phyloP scores from a whole-genome alignment of 1,139 yeast species.

The Wickerhamomyces sp. region DNA sequence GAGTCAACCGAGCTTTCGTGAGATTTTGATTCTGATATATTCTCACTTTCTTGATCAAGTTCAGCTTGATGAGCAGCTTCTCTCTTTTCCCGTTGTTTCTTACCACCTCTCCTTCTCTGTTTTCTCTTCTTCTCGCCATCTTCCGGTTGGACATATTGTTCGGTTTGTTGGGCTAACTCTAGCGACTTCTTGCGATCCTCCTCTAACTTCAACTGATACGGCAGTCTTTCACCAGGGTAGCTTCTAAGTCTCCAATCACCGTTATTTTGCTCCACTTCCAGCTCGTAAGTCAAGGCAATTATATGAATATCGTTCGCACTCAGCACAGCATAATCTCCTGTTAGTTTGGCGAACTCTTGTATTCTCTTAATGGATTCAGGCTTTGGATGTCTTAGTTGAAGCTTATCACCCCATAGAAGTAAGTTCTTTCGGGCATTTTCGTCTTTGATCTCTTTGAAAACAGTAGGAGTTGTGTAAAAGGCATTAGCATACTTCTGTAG shows the following conservation, averaged over 20 bases:
- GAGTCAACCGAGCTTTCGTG: slow-evolving; percentile 9
- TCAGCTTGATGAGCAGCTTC: slow-evolving; percentile 31
- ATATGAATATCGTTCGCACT: slow-evolving; percentile 90
- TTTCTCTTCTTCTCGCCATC: slow-evolving; percentile 32
- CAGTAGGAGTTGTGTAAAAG: slow-evolving; percentile 90
- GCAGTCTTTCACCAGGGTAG: slow-evolving; percentile 58
- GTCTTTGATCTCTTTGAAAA: slow-evolving; percentile 79
- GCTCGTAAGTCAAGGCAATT: slow-evolving; percentile 84
- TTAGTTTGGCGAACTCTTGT: slow-evolving; percentile 68
- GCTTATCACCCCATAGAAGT: slow-evolving; percentile 65
- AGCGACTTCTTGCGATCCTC: slow-evolving; percentile 10
- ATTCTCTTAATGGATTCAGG: slow-evolving; percentile 60
- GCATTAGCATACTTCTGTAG: slow-evolving; percentile 62
- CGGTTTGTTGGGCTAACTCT: slow-evolving; percentile 10
- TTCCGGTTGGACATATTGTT: slow-evolving; percentile 12
- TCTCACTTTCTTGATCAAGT: slow-evolving; percentile 4
- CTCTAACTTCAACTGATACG: slow-evolving; percentile 15
- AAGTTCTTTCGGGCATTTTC: slow-evolving; percentile 77
- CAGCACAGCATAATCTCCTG: slow-evolving; percentile 88
- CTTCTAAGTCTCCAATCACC: slow-evolving; percentile 69
- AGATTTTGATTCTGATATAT: slow-evolving; percentile 1
- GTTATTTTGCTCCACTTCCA: slow-evolving; percentile 65
- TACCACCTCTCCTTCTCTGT: slow-evolving; percentile 58
- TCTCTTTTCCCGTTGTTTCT: slow-evolving; percentile 53
- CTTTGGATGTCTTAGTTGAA: slow-evolving; percentile 71